Base-by-base conservation (phyloP, 1,284 basidiomycete genomes). In the Sanghuangporus weigelae region DNA sequence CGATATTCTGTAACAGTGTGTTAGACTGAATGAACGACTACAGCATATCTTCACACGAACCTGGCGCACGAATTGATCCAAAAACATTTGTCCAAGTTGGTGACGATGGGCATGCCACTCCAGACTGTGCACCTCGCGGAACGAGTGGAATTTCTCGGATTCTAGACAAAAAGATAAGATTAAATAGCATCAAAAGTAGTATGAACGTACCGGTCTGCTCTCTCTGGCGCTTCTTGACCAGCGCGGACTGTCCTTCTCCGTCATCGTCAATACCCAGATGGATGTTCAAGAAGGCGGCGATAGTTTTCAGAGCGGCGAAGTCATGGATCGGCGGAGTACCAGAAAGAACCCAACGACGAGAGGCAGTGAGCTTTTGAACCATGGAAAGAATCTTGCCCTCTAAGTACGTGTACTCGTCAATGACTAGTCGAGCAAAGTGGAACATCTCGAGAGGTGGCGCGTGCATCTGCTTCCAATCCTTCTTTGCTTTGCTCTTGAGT, bases 351-450 rank as follows among this genome's bases (percentile, higher is more conserved):
- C 95, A 98, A 62, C 88, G 89, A 66, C 92, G 84, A 63, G 90
- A 87, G 0, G 93, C 89, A 26, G 87, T 84, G 26, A 96, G 75
- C 46, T 83, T 84, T 2, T 92, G 92, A 36, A 96, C 82, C 69
- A 95, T 83, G 1, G 92, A 81, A 62, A 93, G 87, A 7, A 87
- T 81, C 69, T 91, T 87, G 60, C 90, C 93, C 42, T 90, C 87
- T 14, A 96, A 81, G 72, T 98, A 98, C 0, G 95, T 96, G 74
- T 96, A 98, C 74, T 98, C 95, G 76, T 98, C 96, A 54, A 97
- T 88, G 58, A 97, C 90, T 56, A 93, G 84, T 2, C 95, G 89
- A 7, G 91, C 81, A 73, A 92, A 96, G 74, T 93, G 84, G 82
- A 98, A 97, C 82, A 95, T 91, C 74, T 96, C 93, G 58, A 97